Base-by-base conservation (phyloP, 306 rosid genomes). In the Datisca glomerata region DNA sequence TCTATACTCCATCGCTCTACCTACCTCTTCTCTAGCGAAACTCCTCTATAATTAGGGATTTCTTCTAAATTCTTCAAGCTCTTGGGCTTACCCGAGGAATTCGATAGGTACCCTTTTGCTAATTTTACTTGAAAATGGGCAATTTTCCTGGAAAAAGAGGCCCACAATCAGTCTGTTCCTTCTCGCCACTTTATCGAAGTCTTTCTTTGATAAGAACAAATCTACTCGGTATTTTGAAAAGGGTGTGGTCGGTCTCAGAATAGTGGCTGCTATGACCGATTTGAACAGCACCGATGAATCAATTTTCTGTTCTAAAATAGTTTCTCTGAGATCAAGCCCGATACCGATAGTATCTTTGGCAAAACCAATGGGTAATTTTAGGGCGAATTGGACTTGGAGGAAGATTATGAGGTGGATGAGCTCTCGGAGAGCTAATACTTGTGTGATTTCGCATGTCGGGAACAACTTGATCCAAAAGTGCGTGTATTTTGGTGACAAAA, bases 181-280 rank as follows among this genome's bases (percentile, higher is more conserved):
- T 12, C 57, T 71, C 47, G 47, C 70, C 4, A 45, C 73, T 18
- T 53, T 75, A 6, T 70, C 75, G 2, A 63, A 63, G 36, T 70
- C 76, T 1, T 39, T 66, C 49, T 67, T 42, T 10, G 70, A 59
- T 3, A 63, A 43, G 48, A 45, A 34, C 23, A 79, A 68, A 41
- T 55, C 80, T 18, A 64, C 75, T 1, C 47, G 71, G 37, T 65
- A 62, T 53, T 80, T 72, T 41, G 74, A 67, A 28, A 56, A 42
- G 21, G 84, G 72, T 1, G 74, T 80, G 7, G 93, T 80, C 22
- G 85, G 93, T 24, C 63, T 80, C 13, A 69, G 79, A 18, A 75
- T 80, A 54, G 85, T 80, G 14, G 92, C 92, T 24, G 85, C 81
- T 25, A 80, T 79, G 84, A 75, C 68, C 35, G 68, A 64, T 59